Base-by-base conservation (phyloP, 768 basidiomycete genomes). In the Mycena indigotica region DNA sequence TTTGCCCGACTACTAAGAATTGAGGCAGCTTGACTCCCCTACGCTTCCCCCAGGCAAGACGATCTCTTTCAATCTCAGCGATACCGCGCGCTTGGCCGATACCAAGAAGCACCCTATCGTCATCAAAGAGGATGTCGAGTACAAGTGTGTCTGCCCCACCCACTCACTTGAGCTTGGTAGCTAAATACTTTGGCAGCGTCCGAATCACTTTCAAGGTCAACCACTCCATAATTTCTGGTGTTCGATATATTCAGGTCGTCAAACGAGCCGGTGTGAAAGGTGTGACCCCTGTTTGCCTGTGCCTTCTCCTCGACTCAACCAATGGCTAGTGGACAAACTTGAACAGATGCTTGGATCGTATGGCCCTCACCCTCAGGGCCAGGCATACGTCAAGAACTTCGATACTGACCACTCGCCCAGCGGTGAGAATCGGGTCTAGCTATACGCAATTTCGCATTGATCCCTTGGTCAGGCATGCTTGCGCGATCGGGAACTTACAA, bases 341-440 rank as follows among this genome's bases (percentile, higher is more conserved):
- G 93, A 95, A 69, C 83, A 89, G 65, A 98, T 98, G 96, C 82
- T 98, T 21, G 96, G 96, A 17, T 95, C 93, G 3, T 97, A 94
- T 70, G 90, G 92, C 2, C 91, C 93, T 17, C 75, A 80, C 55
- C 77, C 86, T n/a, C 64, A 77, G 2, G 84, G 81, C 29, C 78
- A 86, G 24, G 69, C 89, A 4, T 89, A 95, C 67, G 73, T 66
- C 63, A 93, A 93, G 73, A 82, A 87, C 66, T 92, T 94, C 71
- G 87, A 87, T 4, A 73, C 85, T 1, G 89, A 89, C 56, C 81
- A 84, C 63, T 83, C 85, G 17, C 84, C 80, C 23, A 61, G 56
- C 28, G 61, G 57, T 55, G 10, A 21, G 55, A 53, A 10, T 12
- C 28, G 3, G 23, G 32, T n/a, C 13, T 38, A 4, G 46, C 12